Evolutionary conservation across 441 rosid species (phyloP).

Genomic region (Viola pubescens): DNA sequence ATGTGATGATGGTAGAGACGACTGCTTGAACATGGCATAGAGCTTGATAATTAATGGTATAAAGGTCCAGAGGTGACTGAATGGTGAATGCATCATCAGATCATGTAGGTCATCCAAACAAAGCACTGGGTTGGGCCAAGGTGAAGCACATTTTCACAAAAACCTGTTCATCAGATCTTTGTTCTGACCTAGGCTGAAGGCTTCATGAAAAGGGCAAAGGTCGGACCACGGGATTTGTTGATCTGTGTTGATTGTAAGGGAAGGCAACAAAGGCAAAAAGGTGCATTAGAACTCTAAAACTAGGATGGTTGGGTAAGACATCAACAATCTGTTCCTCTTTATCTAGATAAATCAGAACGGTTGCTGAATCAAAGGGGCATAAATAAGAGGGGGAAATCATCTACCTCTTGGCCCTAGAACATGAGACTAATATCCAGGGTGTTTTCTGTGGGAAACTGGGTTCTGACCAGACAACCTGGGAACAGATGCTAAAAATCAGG

Average conservation of each 20-base stretch:
- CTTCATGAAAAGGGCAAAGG: constrained; percentile 38
- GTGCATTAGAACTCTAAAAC: constrained; percentile 27
- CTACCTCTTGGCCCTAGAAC: constrained; percentile 39
- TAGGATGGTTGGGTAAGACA: constrained; percentile 26
- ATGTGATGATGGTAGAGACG: constrained; percentile 16
- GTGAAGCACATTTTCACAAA: constrained; percentile 29
- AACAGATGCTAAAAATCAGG: constrained; percentile 40
- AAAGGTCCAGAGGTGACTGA: constrained; percentile 28
- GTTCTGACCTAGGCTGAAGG: constrained; percentile 32
- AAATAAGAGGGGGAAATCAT: constrained; percentile 12
- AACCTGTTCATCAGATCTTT: constrained; percentile 28
- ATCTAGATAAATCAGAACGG: constrained; percentile 12
- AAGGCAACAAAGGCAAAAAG: constrained; percentile 58
- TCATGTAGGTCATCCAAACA: constrained; percentile 26
- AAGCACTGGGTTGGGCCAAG: constrained; percentile 26
- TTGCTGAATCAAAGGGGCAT: constrained; percentile 11
- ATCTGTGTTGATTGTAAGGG: constrained; percentile 73
- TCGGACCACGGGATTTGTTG: constrained; percentile 82
- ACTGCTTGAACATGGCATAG: constrained; percentile 14
- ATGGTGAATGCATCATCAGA: constrained; percentile 31
- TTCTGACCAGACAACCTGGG: constrained; percentile 80
- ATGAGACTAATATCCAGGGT: constrained; percentile 49
- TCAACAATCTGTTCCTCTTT: constrained; percentile 18
- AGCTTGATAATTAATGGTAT: constrained; percentile 18
- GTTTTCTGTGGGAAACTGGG: constrained; percentile 68